These are phyloP conservation scores for Fusarium keratoplasticum DNA, from an alignment of 2,329 filamentous ascomycete species.

Conservation along the genomic window DNA sequence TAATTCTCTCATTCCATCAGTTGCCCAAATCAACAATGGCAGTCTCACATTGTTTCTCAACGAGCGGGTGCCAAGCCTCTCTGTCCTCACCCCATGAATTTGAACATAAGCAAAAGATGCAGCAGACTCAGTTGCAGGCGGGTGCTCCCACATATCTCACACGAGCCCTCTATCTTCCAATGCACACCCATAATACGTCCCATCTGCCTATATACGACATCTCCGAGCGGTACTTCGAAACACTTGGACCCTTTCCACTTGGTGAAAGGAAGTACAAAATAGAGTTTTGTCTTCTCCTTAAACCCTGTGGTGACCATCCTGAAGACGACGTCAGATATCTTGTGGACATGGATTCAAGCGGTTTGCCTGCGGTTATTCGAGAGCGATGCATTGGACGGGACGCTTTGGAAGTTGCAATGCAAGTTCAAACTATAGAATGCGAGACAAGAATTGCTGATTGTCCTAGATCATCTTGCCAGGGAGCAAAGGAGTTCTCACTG, in stretches of 20 bases:
- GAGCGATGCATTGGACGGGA: conserved; percentile 4
- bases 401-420: conserved; percentile 4
- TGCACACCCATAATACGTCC: not conserved
- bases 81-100: not conserved
- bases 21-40: not conserved
- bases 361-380: not conserved
- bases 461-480: not conserved
- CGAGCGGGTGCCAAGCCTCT: not conserved
- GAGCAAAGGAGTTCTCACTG: not conserved
- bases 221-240: not conserved
- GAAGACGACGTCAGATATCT: conserved; percentile 15
- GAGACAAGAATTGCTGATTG: not conserved
- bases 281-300: conserved; percentile 9
- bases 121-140: not conserved
- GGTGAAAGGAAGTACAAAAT: conserved; percentile 17
- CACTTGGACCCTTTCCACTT: not conserved
- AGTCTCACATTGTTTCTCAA: not conserved
- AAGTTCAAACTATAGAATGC: not conserved
- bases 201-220: conserved; percentile 12
- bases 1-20: not conserved
- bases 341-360: not conserved
- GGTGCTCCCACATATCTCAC: not conserved
- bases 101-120: not conserved
- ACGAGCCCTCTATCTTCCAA: conserved; percentile 12
- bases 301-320: conserved; percentile 1